phyloP scores from a whole-genome alignment of 768 basidiomycete genomes.

The Russula dissimulans region DNA sequence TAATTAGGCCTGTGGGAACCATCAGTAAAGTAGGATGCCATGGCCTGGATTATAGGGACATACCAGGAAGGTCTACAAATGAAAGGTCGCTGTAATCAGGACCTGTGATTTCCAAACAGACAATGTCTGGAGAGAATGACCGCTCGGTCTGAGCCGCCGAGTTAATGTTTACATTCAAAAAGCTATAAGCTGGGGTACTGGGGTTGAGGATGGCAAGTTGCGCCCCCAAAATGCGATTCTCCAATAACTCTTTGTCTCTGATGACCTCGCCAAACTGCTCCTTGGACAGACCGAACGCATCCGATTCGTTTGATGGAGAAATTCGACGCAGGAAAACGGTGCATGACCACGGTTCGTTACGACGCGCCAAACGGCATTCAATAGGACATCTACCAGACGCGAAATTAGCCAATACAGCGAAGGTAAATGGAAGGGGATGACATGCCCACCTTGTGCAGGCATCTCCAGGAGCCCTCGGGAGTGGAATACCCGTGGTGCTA shows the following conservation, averaged over 20 bases:
- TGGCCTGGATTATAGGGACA: neutral
- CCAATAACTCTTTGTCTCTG: neutral
- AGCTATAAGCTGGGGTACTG: neutral
- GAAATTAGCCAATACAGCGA: neutral
- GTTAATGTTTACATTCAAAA: neutral
- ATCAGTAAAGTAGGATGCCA: neutral
- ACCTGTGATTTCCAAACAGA: conserved; percentile 24
- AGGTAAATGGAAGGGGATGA: neutral
- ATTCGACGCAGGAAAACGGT: conserved; percentile 3
- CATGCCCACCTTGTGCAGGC: conserved; percentile 25
- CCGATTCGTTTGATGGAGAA: neutral
- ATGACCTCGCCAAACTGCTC: conserved; percentile 4
- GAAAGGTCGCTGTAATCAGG: conserved; percentile 24
- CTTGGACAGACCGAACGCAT: neutral
- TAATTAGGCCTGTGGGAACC: conserved; percentile 20
- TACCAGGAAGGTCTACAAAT: conserved; percentile 26
- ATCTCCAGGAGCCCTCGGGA: conserved; percentile 22
- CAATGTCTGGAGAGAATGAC: conserved; percentile 21
- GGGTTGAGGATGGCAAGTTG: conserved; percentile 15
- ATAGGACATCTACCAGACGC: conserved; percentile 9
- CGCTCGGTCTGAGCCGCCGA: neutral
- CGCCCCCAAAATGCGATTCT: conserved; percentile 1
- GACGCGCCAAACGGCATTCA: conserved; percentile 11
- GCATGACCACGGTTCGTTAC: conserved; percentile 6
- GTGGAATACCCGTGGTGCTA: conserved; percentile 22